Evolutionary conservation across 2,329 filamentous ascomycete species (phyloP).

Genomic region (Fusarium metavorans): DNA sequence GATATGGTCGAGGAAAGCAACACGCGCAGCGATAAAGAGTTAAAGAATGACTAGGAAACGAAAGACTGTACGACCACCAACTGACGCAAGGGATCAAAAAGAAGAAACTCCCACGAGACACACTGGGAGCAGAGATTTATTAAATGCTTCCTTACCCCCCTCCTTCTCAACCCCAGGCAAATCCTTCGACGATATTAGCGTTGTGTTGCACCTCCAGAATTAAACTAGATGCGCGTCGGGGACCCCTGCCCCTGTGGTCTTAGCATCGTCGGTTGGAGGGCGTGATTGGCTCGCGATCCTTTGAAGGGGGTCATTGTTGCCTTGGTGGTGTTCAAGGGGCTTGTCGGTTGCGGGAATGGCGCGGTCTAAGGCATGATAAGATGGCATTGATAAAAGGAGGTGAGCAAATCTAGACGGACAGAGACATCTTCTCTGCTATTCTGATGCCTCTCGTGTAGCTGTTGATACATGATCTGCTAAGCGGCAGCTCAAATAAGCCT

Average conservation of each 20-base stretch:
- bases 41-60: conserved; percentile 10
- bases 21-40: conserved; percentile 17
- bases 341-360: conserved; percentile 20
- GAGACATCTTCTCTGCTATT: background rate
- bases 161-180: background rate
- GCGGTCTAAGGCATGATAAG: background rate
- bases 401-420: background rate
- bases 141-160: background rate
- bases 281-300: conserved; percentile 22
- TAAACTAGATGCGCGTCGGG: background rate
- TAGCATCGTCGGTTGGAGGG: conserved; percentile 21
- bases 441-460: background rate
- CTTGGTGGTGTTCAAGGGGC: conserved; percentile 10
- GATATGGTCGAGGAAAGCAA: background rate
- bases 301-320: conserved; percentile 12
- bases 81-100: conserved; percentile 4
- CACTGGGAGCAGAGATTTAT: conserved; percentile 16
- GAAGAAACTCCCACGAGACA: conserved; percentile 1
- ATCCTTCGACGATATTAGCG: conserved; percentile 4
- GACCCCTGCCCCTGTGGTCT: conserved; percentile 15
- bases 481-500: background rate
- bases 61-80: conserved; percentile 1
- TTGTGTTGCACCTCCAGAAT: background rate
- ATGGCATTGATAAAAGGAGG: background rate
- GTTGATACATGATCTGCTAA: background rate